Evolutionary conservation across 2,329 filamentous ascomycete genomes (phyloP), one percentile per base, ranked within the genome.

Genomic region (Clarireedia homoeocarpa): DNA sequence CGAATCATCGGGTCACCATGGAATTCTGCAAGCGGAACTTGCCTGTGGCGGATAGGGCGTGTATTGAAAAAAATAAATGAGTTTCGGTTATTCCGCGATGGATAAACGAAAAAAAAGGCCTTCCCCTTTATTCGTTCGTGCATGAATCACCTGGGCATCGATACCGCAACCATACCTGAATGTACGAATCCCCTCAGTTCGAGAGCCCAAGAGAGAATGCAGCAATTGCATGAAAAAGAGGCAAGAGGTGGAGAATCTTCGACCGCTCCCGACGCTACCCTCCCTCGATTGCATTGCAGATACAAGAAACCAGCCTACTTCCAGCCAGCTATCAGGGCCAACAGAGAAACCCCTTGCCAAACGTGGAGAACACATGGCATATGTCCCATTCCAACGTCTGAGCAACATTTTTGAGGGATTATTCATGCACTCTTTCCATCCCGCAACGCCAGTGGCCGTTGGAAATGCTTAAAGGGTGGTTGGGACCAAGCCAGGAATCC

Each of bases 1-100:
- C 24, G 38, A 15, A 24, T 20, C 23, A 39, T 27, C 17, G n/a
- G 5, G 9, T 20, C 39, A 46, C 10, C 42, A 45, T 45, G 42
- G 42, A 26, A 20, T 4, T 23, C 10, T 24, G 12, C 12, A 42
- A 42, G 44, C 52, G 52, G 42, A 39, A 24, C 17, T 48, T 39
- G 12, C 34, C 26, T 12, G 30, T 15, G 46, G 52, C 46, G 52
- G 45, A 50, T 36, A 50, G 17, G 52, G 52, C 52, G 52, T 50
- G 36, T 55, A 55, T 42, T 50, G 38, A 14, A 34, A 50, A 55
- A 55, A 55, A 42, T 39, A n/a, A 40, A 30, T n/a, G 39, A 20
- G 15, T 7, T n/a, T 54, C 51, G 51, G 51, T 44, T 34, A 49
- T 40, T 23, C 34, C 51, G 51, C 34, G 48, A 54, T 23, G 44